A percentile compares a stretch with the other conserved stretches of the same genome.
Conservation (phyloP, 1,139 yeast genomes). For the Pichia sp. region DNA sequence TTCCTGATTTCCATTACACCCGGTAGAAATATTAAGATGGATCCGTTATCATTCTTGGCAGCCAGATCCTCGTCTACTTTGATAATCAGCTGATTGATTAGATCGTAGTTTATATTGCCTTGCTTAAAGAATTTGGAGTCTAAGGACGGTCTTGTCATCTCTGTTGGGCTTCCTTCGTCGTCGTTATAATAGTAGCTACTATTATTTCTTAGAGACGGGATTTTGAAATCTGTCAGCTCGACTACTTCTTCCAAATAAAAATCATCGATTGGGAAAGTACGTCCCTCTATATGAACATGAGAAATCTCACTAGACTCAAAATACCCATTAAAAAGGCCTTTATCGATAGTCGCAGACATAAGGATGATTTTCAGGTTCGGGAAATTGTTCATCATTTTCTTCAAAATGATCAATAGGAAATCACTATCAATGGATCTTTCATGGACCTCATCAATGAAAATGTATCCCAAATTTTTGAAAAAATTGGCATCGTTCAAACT, state of each 20-base stretch:
- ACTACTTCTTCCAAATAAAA: slow-evolving; percentile 61
- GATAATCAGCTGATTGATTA: slow-evolving; percentile 50
- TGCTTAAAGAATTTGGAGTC: slow-evolving; percentile 54
- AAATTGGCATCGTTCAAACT: slow-evolving; percentile 22
- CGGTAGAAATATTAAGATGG: slow-evolving; percentile 78
- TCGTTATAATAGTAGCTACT: slow-evolving; percentile 1
- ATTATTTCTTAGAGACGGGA: slow-evolving; percentile 18
- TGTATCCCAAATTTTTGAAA: slow-evolving; percentile 52
- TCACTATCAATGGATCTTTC: slow-evolving; percentile 92
- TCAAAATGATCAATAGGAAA: slow-evolving; percentile 68
- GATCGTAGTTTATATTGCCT: slow-evolving; percentile 67
- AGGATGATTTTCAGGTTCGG: slow-evolving; percentile 60
- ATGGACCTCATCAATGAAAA: slow-evolving; percentile 92
- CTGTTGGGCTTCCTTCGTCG: slow-evolving; percentile 13
- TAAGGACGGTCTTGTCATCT: slow-evolving; percentile 43
- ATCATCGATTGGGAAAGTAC: slow-evolving; percentile 87
- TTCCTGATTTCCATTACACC: slow-evolving; percentile 83
- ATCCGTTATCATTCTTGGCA: slow-evolving; percentile 44
- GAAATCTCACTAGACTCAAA: slow-evolving; percentile 35
- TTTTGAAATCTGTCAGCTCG: slow-evolving; percentile 42
- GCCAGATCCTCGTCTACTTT: slow-evolving; percentile 42
- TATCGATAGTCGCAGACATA: slow-evolving; percentile 93
- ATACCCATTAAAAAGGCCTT: slow-evolving; percentile 56
- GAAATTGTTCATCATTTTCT: slow-evolving; percentile 40
- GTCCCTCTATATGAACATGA: slow-evolving; percentile 77